Percentiles rank a stretch among this genome's conserved stretches.
These are phyloP conservation scores for Sphaerulina musiva DNA, from an alignment of 2,329 filamentous ascomycete species.

Conservation along the genomic window DNA sequence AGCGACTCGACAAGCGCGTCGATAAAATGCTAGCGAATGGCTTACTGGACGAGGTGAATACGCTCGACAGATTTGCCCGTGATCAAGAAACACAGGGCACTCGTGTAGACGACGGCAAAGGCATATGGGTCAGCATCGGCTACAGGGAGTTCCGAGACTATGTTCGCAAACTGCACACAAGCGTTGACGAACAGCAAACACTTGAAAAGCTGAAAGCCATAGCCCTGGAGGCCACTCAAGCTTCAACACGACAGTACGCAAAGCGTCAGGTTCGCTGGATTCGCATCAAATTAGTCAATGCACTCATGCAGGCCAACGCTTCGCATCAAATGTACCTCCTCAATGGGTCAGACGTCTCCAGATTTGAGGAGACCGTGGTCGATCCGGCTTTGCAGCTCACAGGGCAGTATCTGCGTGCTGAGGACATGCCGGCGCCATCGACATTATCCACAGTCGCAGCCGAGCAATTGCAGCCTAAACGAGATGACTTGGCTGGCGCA, in stretches of 20 bases:
- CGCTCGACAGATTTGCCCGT: conserved; percentile 46
- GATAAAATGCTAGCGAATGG: conserved; percentile 72
- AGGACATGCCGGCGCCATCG: conserved; percentile 48
- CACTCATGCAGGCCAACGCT: conserved; percentile 50
- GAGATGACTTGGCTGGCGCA: conserved; percentile 40
- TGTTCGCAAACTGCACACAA: conserved; percentile 37
- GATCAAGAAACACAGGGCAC: conserved; percentile 41
- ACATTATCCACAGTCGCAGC: conserved; percentile 52
- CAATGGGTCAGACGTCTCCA: conserved; percentile 64
- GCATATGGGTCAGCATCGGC: conserved; percentile 95
- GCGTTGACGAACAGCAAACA: conserved; percentile 28
- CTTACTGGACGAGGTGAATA: conserved; percentile 56
- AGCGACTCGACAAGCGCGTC: conserved; percentile 68
- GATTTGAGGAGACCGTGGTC: conserved; percentile 60
- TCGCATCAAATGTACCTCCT: conserved; percentile 64
- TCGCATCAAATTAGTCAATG: conserved; percentile 68
- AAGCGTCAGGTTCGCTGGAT: conserved; percentile 84
- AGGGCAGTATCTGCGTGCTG: conserved; percentile 54
- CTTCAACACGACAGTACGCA: conserved; percentile 80
- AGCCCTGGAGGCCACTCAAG: conserved; percentile 69
- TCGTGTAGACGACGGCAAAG: conserved; percentile 63
- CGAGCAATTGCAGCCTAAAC: conserved; percentile 53
- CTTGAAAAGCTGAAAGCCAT: conserved; percentile 51
- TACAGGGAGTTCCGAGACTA: conserved; percentile 86
- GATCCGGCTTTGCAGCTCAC: conserved; percentile 58